Evolutionary conservation across 176 grass and related monocot genomes (phyloP).

Genomic region (Cenchrus americanus): DNA sequence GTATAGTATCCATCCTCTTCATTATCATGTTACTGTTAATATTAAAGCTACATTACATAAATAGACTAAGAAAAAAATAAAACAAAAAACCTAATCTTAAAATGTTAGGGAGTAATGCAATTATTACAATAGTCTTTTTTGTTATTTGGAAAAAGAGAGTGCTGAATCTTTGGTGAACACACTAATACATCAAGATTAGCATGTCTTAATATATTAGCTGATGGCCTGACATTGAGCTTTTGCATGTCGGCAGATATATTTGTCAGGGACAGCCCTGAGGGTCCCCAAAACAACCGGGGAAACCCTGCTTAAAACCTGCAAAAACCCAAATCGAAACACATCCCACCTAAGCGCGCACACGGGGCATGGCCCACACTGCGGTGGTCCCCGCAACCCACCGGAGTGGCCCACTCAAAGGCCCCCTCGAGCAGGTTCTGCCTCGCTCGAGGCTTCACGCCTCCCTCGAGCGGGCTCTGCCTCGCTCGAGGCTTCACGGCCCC

Average conservation of each 20-base stretch:
- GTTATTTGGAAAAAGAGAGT: neutral
- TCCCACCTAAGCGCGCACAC: no score
- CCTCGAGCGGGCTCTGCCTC: no score
- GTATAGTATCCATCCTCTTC: neutral
- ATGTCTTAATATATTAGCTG: neutral
- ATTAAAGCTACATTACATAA: neutral
- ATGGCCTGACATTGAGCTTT: neutral
- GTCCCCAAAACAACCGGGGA: no score
- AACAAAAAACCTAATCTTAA: neutral
- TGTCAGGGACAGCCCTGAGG: no score
- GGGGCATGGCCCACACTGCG: no score
- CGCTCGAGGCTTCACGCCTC: no score
- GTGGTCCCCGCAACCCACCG: no score
- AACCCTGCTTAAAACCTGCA: no score
- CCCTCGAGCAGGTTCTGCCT: no score
- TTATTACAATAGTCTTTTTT: neutral
- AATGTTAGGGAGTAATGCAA: neutral
- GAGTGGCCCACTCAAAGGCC: no score
- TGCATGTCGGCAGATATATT: neutral
- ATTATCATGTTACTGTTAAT: neutral
- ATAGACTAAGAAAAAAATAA: neutral
- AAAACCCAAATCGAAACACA: no score
- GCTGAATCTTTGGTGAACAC: neutral
- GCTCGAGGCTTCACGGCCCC: no score
- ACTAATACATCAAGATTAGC: neutral